A percentile compares a stretch with the other conserved stretches of the same genome.
phyloP scores from a whole-genome alignment of 2,329 filamentous ascomycete genomes.

The Bipolaris victoriae region DNA sequence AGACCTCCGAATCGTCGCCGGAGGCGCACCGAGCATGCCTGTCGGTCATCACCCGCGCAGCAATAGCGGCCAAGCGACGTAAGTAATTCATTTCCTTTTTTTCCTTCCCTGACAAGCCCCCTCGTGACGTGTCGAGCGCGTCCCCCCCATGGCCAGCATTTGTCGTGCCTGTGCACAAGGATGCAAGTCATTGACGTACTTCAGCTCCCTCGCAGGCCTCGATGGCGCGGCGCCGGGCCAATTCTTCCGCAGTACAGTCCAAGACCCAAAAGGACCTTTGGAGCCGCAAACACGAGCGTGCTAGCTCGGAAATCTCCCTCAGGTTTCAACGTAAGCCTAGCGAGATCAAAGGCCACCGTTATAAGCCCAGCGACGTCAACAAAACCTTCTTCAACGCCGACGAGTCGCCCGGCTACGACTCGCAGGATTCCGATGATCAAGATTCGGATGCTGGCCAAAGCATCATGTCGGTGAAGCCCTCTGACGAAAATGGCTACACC shows the following conservation, averaged over 20 bases:
- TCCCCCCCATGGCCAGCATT: not conserved
- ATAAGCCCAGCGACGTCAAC: conserved; percentile 53
- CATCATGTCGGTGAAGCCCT: conserved; percentile 45
- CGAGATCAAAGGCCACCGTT: conserved; percentile 43
- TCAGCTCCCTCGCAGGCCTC: conserved; percentile 45
- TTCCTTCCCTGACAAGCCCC: conserved; percentile 4
- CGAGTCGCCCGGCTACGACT: conserved; percentile 72
- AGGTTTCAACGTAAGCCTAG: conserved; percentile 39
- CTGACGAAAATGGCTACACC: conserved; percentile 66
- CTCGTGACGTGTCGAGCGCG: conserved; percentile 2
- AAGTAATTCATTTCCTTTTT: conserved; percentile 48
- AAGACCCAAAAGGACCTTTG: conserved; percentile 49
- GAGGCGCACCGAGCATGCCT: conserved; percentile 79
- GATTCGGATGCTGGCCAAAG: conserved; percentile 65
- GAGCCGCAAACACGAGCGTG: conserved; percentile 52
- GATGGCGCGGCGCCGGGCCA: conserved; percentile 51
- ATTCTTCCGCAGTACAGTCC: conserved; percentile 52
- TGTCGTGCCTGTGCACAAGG: conserved; percentile 3
- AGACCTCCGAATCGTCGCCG: conserved; percentile 71
- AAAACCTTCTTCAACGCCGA: conserved; percentile 70
- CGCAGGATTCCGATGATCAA: conserved; percentile 69
- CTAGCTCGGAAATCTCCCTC: conserved; percentile 55
- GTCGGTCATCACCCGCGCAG: conserved; percentile 73
- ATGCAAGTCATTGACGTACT: conserved; percentile 24
- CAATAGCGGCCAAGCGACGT: conserved; percentile 74